Base-by-base conservation (phyloP, 2,329 filamentous ascomycete species). In the Nemania sp. region DNA sequence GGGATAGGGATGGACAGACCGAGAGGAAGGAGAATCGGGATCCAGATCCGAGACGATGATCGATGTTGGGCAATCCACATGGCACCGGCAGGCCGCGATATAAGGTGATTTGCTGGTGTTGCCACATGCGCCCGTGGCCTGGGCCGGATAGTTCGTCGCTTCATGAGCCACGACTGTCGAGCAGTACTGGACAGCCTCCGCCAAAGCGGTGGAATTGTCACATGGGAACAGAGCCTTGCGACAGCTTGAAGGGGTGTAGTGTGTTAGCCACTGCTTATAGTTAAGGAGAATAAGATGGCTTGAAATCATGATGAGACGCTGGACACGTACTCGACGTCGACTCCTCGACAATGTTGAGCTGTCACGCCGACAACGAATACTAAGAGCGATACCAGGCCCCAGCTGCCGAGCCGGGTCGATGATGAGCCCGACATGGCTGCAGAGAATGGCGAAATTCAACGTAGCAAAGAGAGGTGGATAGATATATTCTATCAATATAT, bases 151-250 rank as follows among this genome's bases (percentile, higher is more conserved):
- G 53, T 69, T 60, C 17, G 64, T 67, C 17, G 67, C 65, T 10
- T 58, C 66, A 18, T 68, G 70, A 12, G 60, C 57, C 21, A 64
- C 64, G 2, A 65, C 60, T 3, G 66, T 70, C 6, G 66, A 63
- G 53, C 69, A 71, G 51, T 66, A 71, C 34, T 59, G 51, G 21
- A 65, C 10, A 15, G 63, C 69, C 40, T 65, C 51, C 0, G 51
- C 43, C 12, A 71, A 17, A 39, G 60, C 66, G 6, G 59, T 39
- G 5, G 63, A 21, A 34, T 62, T 63, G 9, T 65, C 57, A 55
- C 69, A 70, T 54, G 62, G 69, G 58, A 71, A 70, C 18, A 71
- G 45, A 2, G 69, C 68, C 35, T 62, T 62, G 39, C 66, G 64
- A n/a, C 69, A 71, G 37, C 69, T 71, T 12, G 13, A 12, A 5